Evolutionary conservation across 768 basidiomycete genomes (phyloP).

Genomic region (Boletus patriciae): DNA sequence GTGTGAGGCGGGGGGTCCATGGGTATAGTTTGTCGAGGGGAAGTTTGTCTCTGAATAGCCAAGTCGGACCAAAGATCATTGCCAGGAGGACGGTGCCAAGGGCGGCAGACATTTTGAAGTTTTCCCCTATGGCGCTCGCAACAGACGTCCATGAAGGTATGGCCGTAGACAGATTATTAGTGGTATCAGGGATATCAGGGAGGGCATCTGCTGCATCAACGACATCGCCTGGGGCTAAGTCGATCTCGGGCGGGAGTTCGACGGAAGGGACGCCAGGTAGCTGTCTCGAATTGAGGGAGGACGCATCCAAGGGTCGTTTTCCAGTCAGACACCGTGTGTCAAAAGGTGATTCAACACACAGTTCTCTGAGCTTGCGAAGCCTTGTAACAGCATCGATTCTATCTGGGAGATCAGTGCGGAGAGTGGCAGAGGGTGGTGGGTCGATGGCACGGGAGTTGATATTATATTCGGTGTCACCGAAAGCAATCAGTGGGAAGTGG

Average conservation of each 20-base stretch:
- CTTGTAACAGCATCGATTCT: slow-evolving; percentile 47
- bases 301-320: slow-evolving; percentile 52
- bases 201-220: slow-evolving; percentile 18
- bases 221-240: slow-evolving; percentile 7
- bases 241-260: slow-evolving; percentile 30
- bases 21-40: slow-evolving; percentile 12
- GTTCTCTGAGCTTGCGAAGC: slow-evolving; percentile 43
- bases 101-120: slow-evolving; percentile 13
- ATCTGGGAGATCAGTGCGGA: slow-evolving; percentile 36
- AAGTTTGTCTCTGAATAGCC: slow-evolving; percentile 28
- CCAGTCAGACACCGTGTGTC: slow-evolving; percentile 66
- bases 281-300: slow-evolving; percentile 51
- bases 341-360: slow-evolving; percentile 38
- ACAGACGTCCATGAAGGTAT: slow-evolving; percentile 19
- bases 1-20: not conserved
- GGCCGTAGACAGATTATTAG: slow-evolving; percentile 11
- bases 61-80: slow-evolving; percentile 21
- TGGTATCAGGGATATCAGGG: slow-evolving; percentile 18
- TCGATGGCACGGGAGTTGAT: slow-evolving; percentile 36
- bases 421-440: slow-evolving; percentile 33
- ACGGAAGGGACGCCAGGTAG: slow-evolving; percentile 56
- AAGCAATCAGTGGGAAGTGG: slow-evolving; percentile 79
- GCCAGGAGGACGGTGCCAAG: slow-evolving; percentile 28
- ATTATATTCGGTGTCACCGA: slow-evolving; percentile 48
- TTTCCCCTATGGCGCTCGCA: slow-evolving; percentile 10